Evolutionary conservation across 345 rosid genomes (phyloP), one percentile per base, ranked within the genome.

Genomic region (Acer campestre): DNA sequence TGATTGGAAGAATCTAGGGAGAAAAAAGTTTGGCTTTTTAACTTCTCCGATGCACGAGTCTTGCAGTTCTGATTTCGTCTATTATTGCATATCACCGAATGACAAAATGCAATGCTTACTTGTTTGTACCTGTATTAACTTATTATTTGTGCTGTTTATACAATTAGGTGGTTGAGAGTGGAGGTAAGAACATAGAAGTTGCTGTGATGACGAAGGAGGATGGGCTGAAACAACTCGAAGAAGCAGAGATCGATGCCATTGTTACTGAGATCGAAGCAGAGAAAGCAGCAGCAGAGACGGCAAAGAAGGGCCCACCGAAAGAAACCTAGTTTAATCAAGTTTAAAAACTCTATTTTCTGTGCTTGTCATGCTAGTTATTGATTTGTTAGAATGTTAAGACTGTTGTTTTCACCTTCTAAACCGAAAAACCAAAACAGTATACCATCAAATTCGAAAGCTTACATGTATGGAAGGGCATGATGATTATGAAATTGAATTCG

Each of bases 231-330:
- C 99, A 95, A 80, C 93, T 95, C 6, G 97, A 92, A 59, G 98
- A 93, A 83, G 90, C 90, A 27, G 97, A 95, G 71, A 92, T 93
- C 1, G 98, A 95, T 85, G 91, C 88, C 18, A 91, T 94, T 78
- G 99, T 92, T 18, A 91, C 94, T 22, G 97, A 94, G 78, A 94
- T 96, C 0, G 99, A 96, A 81, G 96, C 97, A 9, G 98, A 95
- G 84, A 95, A 95, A 84, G 97, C 95, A 58, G 99, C 97, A 0
- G 98, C 94, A 0, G 96, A 95, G 86, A 94, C 99, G 73, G 98
- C 98, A 38, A 93, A 95, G 88, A 93, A 90, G 86, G 97, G 84
- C 64, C 98, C 98, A 66, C 77, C 86, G 16, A 90, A 85, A 81
- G 89, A 86, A 16, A 86, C 86, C 61, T 90, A 74, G 75, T 61